phyloP scores from a whole-genome alignment of 306 rosid genomes.

The Hylodesmum podocarpum region DNA sequence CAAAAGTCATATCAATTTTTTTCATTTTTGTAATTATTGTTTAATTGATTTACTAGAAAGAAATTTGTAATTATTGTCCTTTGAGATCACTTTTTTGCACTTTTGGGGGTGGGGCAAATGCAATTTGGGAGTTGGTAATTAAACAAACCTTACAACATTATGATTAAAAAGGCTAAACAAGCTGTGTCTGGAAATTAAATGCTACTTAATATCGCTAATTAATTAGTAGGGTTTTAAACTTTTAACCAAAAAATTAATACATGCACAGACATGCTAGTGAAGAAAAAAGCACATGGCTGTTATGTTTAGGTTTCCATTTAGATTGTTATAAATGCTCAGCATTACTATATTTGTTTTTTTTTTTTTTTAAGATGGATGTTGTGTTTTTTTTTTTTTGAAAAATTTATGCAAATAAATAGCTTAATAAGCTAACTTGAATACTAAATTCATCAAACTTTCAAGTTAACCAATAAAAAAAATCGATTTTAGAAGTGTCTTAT shows the following conservation, averaged over 20 bases:
- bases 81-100: neutral
- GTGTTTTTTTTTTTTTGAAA: too few relatives aligned
- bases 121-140: neutral
- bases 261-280: too few relatives aligned
- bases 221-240: neutral
- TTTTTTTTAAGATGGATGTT: neutral
- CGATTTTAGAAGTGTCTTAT: neutral
- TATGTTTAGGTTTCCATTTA: too few relatives aligned
- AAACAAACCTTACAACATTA: neutral
- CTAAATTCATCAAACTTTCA: neutral
- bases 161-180: neutral
- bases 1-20: slow-evolving; percentile 23
- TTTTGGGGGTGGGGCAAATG: slow-evolving; percentile 21
- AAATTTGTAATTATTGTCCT: slow-evolving; percentile 14
- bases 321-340: too few relatives aligned
- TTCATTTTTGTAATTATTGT: slow-evolving; percentile 29
- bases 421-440: neutral
- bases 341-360: too few relatives aligned
- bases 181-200: neutral
- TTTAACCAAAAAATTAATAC: neutral
- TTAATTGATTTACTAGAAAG: slow-evolving; percentile 7
- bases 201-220: neutral
- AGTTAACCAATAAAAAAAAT: too few relatives aligned
- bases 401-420: neutral
- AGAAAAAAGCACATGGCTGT: too few relatives aligned